Evolutionary conservation across 352 stramenopile genomes (phyloP).

Genomic region (Globisporangium lucens): DNA sequence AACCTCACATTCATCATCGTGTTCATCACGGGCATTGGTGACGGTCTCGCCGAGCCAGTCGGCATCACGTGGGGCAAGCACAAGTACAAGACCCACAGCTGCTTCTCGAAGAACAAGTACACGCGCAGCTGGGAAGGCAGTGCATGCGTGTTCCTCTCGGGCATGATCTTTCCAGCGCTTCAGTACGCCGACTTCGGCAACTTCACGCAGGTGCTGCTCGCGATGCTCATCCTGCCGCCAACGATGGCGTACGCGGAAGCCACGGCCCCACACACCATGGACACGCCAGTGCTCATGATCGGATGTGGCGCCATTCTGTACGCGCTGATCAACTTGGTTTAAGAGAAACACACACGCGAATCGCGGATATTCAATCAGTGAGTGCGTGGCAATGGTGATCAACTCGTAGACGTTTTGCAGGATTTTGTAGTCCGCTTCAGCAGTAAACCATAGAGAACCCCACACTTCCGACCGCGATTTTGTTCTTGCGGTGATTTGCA

Average conservation of each 20-base stretch:
- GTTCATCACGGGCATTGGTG: constrained; percentile 80
- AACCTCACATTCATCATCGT: constrained; percentile 73
- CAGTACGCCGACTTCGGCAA: constrained; percentile 74
- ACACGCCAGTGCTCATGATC: constrained; percentile 83
- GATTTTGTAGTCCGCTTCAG: neutral
- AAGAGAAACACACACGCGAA: neutral
- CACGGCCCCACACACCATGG: constrained; percentile 81
- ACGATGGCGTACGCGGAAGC: constrained; percentile 85
- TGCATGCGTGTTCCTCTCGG: constrained; percentile 75
- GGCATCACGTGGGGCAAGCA: constrained; percentile 78
- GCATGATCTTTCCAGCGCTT: constrained; percentile 56
- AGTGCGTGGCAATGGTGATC: neutral
- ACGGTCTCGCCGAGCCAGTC: constrained; percentile 73
- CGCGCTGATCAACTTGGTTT: constrained; percentile 38
- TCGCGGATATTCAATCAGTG: neutral
- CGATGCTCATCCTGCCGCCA: constrained; percentile 73
- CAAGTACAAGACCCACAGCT: constrained; percentile 85
- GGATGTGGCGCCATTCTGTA: constrained; percentile 72
- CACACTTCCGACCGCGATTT: neutral
- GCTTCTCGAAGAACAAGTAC: constrained; percentile 84
- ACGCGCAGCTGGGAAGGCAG: constrained; percentile 82
- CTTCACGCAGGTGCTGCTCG: constrained; percentile 70
- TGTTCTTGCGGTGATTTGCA: neutral
- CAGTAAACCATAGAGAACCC: neutral
- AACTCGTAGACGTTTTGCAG: neutral